Evolutionary conservation across 2,329 filamentous ascomycete species (phyloP).

Genomic region (Beauveria australis): DNA sequence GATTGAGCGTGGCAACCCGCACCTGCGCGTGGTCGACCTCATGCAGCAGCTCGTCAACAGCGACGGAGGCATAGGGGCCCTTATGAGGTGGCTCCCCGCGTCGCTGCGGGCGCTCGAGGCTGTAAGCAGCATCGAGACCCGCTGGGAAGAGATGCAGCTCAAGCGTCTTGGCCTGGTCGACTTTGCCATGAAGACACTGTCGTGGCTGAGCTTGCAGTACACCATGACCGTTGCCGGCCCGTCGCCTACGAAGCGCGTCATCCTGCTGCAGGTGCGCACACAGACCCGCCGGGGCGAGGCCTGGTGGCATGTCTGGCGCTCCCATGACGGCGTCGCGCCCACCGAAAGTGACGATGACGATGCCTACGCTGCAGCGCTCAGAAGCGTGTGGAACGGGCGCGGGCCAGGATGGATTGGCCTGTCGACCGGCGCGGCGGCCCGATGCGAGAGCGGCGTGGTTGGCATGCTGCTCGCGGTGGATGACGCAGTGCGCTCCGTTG

Average conservation of each 20-base stretch:
- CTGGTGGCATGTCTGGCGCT: slow-evolving; percentile 43
- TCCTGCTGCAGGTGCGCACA: slow-evolving; percentile 47
- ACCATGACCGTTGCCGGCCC: slow-evolving; percentile 23
- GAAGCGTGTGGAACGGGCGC: slow-evolving; percentile 35
- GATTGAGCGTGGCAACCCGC: slow-evolving; percentile 57
- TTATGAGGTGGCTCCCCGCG: slow-evolving; percentile 45
- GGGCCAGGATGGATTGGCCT: slow-evolving; percentile 42
- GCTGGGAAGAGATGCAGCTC: slow-evolving; percentile 36
- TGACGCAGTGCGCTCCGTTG: slow-evolving; percentile 32
- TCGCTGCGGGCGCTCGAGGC: slow-evolving; percentile 59
- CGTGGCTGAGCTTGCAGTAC: slow-evolving; percentile 52
- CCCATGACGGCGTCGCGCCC: slow-evolving; percentile 14
- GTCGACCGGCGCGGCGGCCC: slow-evolving; percentile 36
- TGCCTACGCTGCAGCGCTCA: slow-evolving; percentile 31
- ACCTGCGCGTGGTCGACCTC: slow-evolving; percentile 53
- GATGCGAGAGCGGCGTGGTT: slow-evolving; percentile 30
- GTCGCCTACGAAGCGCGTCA: slow-evolving; percentile 19
- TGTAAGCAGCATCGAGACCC: slow-evolving; percentile 51
- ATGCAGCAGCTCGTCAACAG: slow-evolving; percentile 52
- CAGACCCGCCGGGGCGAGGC: slow-evolving; percentile 37
- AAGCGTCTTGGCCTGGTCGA: slow-evolving; percentile 40
- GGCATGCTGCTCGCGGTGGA: slow-evolving; percentile 41
- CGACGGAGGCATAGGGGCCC: slow-evolving; percentile 41
- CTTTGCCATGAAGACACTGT: slow-evolving; percentile 44
- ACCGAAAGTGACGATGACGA: slow-evolving; percentile 15